Conservation (phyloP, 2,329 filamentous ascomycete genomes). For the Leptodontidium sp. region DNA sequence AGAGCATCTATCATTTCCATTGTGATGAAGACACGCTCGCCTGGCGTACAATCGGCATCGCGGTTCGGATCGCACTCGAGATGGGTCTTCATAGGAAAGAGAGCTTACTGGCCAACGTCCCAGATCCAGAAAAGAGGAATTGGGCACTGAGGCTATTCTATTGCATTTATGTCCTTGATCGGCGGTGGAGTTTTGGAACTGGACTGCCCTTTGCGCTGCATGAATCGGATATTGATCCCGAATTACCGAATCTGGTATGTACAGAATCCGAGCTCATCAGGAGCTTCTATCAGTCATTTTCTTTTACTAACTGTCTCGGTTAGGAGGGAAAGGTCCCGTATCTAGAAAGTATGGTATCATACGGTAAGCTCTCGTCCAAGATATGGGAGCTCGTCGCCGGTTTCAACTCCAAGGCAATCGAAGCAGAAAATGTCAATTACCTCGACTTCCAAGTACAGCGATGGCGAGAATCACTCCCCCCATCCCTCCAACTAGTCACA, state of each 20-base stretch:
- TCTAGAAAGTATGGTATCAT: not conserved
- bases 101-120: not conserved
- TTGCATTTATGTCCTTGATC: constrained; percentile 10
- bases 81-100: constrained; percentile 5
- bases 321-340: not conserved
- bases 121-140: not conserved
- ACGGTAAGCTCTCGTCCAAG: not conserved
- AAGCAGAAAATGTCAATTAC: constrained; percentile 2
- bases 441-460: constrained; percentile 12
- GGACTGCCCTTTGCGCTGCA: not conserved
- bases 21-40: not conserved
- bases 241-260: not conserved
- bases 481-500: not conserved
- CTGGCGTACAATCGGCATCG: not conserved
- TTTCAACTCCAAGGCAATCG: not conserved
- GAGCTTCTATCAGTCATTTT: too few relatives aligned
- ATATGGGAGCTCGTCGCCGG: constrained; percentile 2
- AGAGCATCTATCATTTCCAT: constrained; percentile 6
- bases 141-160: not conserved
- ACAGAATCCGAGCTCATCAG: not conserved
- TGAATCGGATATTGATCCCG: constrained; percentile 5
- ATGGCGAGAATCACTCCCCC: not conserved
- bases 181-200: constrained; percentile 5
- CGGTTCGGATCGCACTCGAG: not conserved
- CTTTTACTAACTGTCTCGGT: not conserved